Percentiles rank a stretch among this genome's conserved stretches.
Evolutionary conservation across 2,329 filamentous ascomycete genomes (phyloP).

Genomic region (Rhexocercosporidium sp.): DNA sequence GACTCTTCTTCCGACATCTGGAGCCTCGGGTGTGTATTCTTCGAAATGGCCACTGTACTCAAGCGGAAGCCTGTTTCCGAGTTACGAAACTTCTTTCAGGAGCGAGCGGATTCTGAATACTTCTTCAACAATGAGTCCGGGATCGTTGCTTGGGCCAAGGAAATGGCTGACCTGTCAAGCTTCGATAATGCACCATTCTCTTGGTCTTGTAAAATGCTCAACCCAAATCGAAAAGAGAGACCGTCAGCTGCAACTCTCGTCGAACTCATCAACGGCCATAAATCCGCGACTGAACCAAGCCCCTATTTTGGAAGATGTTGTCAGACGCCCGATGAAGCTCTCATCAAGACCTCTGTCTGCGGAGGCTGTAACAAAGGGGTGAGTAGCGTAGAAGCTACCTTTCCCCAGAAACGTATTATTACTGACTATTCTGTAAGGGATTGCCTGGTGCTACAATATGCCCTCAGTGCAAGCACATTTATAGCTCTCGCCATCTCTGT

Average conservation of each 20-base stretch:
- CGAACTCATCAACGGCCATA: neutral
- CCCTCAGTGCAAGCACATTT: neutral
- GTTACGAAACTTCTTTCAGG: constrained; percentile 2
- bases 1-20: neutral
- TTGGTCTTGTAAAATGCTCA: constrained; percentile 14
- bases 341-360: neutral
- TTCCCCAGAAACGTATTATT: neutral
- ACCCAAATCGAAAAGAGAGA: constrained; percentile 2
- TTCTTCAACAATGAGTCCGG: constrained; percentile 14
- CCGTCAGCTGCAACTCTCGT: neutral
- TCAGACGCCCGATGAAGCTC: neutral
- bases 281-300: neutral
- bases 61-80: constrained; percentile 1
- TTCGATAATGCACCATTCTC: constrained; percentile 10
- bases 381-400: neutral
- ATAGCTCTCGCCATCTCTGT: neutral
- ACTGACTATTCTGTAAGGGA: neutral
- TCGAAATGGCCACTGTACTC: neutral
- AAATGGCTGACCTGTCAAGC: neutral
- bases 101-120: neutral
- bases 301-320: neutral
- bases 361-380: neutral
- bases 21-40: neutral
- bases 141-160: constrained; percentile 1
- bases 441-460: neutral